Conservation (phyloP, 257 asterid genomes). For the Solanum paucissectum region DNA sequence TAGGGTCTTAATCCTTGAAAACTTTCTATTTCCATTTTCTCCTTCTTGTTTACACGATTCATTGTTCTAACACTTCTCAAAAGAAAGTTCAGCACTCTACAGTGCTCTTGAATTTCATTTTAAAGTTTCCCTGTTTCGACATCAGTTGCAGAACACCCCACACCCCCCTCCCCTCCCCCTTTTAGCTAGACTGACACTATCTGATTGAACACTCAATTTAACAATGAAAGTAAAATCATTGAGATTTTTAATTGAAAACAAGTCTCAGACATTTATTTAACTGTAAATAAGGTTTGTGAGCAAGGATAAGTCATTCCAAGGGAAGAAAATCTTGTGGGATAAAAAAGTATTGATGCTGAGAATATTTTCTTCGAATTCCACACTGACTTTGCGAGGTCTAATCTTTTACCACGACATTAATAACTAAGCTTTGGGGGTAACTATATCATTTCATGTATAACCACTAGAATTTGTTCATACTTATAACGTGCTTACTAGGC, state of each 20-base stretch:
- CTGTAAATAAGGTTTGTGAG: no score
- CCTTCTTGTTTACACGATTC: neutral
- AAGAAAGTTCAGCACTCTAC: neutral
- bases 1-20: neutral
- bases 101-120: neutral
- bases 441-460: neutral
- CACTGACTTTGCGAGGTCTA: neutral
- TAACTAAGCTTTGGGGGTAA: neutral
- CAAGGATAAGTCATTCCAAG: neutral
- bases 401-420: neutral
- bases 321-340: neutral
- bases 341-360: neutral
- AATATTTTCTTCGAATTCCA: neutral
- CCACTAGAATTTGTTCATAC: neutral
- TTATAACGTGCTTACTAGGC: neutral
- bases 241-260: no score
- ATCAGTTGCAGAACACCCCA: neutral
- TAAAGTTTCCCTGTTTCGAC: neutral
- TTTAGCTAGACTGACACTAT: no score
- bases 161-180: no score
- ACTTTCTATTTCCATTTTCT: neutral
- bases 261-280: no score
- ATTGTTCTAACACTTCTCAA: neutral
- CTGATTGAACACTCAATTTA: no score
- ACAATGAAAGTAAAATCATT: no score